These are phyloP conservation scores for Gliomastix tumulicola DNA, from an alignment of 2,329 filamentous ascomycete species.

Conservation along the genomic window DNA sequence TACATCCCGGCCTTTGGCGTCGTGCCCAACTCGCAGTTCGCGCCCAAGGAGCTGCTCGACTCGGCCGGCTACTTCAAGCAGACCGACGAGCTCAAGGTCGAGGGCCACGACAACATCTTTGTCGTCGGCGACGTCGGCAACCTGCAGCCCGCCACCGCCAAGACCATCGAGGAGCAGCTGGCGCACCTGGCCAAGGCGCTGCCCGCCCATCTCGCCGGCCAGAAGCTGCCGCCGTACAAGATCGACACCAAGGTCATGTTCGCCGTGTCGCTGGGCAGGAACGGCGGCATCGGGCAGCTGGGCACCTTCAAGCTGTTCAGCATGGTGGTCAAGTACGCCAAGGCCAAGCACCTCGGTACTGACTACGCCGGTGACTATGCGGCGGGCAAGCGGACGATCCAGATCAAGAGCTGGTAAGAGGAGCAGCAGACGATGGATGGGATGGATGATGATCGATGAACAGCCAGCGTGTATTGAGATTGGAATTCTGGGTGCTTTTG, in stretches of 20 bases:
- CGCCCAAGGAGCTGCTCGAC: constrained; percentile 28
- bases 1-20: constrained; percentile 40
- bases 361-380: too few species aligned
- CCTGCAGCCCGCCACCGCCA: constrained; percentile 26
- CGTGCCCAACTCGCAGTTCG: constrained; percentile 35
- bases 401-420: too few species aligned
- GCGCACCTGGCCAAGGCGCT: constrained; percentile 24
- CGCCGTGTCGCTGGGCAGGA: constrained; percentile 30
- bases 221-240: constrained; percentile 19
- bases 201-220: constrained; percentile 18
- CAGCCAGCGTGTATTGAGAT: too few species aligned
- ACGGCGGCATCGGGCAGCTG: constrained; percentile 28
- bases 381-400: too few species aligned
- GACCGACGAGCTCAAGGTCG: constrained; percentile 24
- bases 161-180: constrained; percentile 21
- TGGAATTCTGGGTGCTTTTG: too few species aligned
- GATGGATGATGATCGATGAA: too few species aligned
- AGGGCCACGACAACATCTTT: constrained; percentile 31
- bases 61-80: constrained; percentile 24
- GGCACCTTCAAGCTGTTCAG: constrained; percentile 26
- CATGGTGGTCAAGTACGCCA: constrained; percentile 27
- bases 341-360: too few species aligned
- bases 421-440: too few species aligned
- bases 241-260: constrained; percentile 18
- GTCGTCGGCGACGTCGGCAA: constrained; percentile 36